Base-by-base conservation (phyloP, 225 moss, liverwort and hornwort species). In the Polytrichum commune region DNA sequence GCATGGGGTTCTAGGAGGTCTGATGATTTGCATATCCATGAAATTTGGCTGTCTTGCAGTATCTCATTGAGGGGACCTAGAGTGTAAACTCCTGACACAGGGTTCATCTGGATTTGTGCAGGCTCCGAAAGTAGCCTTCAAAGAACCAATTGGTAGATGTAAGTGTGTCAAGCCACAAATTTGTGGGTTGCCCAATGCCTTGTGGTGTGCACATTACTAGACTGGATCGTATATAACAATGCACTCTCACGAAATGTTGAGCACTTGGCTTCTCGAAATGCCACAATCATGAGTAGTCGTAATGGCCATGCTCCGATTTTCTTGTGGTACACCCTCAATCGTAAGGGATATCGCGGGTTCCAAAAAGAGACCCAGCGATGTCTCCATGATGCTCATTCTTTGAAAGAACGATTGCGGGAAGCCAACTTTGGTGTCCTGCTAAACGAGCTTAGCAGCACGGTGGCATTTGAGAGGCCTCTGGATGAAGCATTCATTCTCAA, bases 181-280 rank as follows among this genome's bases (percentile, higher is more conserved):
- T 96, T 74, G 86, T 96, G 18, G 96, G 96, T 19, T 94, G 92
- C 72, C 92, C 92, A 6, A 95, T 98, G 97, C 97, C 94, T 7
- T 95, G 94, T 70, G 94, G 94, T 18, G 78, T 97, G 33, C 94
- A 94, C 69, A 93, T 98, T 29, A 95, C 95, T 4, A 86, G 92
- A 56, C 77, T 91, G 85, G 75, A 84, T 69, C 86, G 92, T 28
- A 90, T 95, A n/a, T n/a, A n/a, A n/a, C 9, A 80, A 82, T 58
- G 71, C 28, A 22, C 70, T 95, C 19, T 93, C 90, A 1, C 85
- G 80, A 16, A 79, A 95, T 64, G 91, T 95, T 22, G n/a, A n/a
- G n/a, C n/a, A n/a, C n/a, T n/a, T n/a, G n/a, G 94, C 92, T 53
- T 95, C 95, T 19, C 85, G 87, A 65, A 91, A 90, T 76, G 98